Conservation (phyloP, 2,329 filamentous ascomycete species). For the Cladosporium sp. region DNA sequence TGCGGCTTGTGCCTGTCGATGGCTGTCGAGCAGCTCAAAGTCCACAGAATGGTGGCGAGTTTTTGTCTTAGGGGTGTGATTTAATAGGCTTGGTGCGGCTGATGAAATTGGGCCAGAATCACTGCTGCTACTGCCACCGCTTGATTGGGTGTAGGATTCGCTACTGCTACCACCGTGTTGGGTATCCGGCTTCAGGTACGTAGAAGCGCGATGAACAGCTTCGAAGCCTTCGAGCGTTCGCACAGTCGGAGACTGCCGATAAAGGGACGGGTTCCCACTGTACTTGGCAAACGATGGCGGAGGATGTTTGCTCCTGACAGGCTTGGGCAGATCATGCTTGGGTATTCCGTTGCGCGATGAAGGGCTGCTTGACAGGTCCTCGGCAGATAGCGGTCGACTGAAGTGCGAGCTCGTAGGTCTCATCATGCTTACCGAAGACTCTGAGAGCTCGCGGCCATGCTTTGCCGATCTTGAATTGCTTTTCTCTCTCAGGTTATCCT, state of each 20-base stretch:
- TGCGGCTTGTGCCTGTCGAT: conserved; percentile 47
- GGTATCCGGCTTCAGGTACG: conserved; percentile 18
- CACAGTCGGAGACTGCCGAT: conserved; percentile 31
- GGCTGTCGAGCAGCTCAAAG: conserved; percentile 40
- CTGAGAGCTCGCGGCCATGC: background rate
- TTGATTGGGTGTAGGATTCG: conserved; percentile 21
- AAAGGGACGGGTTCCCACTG: conserved; percentile 30
- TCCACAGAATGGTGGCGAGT: conserved; percentile 24
- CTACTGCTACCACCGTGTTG: conserved; percentile 15
- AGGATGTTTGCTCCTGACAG: conserved; percentile 27
- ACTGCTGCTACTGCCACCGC: conserved; percentile 16
- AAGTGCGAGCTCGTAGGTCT: background rate
- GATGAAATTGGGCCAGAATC: conserved; percentile 23
- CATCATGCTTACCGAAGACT: background rate
- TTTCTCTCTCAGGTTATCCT: background rate
- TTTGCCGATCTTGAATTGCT: background rate
- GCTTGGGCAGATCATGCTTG: conserved; percentile 8
- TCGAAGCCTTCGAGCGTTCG: conserved; percentile 29
- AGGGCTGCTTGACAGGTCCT: background rate
- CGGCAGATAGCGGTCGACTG: background rate
- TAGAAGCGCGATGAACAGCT: conserved; percentile 25
- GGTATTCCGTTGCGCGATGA: background rate
- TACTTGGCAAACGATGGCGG: conserved; percentile 36
- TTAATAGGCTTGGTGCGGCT: conserved; percentile 24
- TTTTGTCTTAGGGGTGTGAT: background rate